Conservation (phyloP, 371 early-diverging fungal genomes). For the Circinella minor region DNA sequence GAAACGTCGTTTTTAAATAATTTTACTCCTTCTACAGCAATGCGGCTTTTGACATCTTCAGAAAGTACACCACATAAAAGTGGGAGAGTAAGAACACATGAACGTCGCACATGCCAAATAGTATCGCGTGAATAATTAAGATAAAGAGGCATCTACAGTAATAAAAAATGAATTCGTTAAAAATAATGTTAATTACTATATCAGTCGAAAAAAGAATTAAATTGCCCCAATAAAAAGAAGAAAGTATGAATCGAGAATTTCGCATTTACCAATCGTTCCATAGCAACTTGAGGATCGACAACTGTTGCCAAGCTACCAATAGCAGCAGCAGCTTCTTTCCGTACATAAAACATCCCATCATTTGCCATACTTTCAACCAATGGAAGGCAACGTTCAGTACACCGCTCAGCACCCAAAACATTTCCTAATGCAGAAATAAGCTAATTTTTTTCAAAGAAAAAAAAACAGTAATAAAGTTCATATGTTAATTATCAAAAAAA, state of each 20-base stretch:
- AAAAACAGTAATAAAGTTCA: too few relatives aligned
- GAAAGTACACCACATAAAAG: slow-evolving; percentile 53
- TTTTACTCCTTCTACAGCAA: slow-evolving; percentile 52
- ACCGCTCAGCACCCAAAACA: slow-evolving; percentile 52
- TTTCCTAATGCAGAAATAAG: slow-evolving; percentile 54
- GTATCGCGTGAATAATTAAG: slow-evolving; percentile 54
- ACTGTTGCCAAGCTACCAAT: slow-evolving; percentile 53
- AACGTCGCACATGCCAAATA: slow-evolving; percentile 67
- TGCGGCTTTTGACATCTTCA: slow-evolving; percentile 38
- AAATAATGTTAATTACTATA: too few relatives aligned
- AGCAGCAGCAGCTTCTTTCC: slow-evolving; percentile 65
- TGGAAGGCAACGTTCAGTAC: slow-evolving; percentile 53
- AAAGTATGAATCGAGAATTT: too few relatives aligned
- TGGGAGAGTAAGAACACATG: slow-evolving; percentile 58
- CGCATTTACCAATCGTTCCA: slow-evolving; percentile 48
- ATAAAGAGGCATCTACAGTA: slow-evolving; percentile 52
- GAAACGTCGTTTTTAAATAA: slow-evolving; percentile 59
- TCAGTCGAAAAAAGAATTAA: neutral
- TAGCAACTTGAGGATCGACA: slow-evolving; percentile 42
- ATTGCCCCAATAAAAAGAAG: neutral
- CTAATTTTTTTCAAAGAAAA: slow-evolving; percentile 26
- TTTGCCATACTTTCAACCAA: slow-evolving; percentile 54
- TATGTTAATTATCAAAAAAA: too few relatives aligned
- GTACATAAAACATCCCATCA: slow-evolving; percentile 60
- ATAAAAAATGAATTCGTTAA: neutral